Evolutionary conservation across 352 stramenopile species (phyloP).

Genomic region (Pythium utonaiense): DNA sequence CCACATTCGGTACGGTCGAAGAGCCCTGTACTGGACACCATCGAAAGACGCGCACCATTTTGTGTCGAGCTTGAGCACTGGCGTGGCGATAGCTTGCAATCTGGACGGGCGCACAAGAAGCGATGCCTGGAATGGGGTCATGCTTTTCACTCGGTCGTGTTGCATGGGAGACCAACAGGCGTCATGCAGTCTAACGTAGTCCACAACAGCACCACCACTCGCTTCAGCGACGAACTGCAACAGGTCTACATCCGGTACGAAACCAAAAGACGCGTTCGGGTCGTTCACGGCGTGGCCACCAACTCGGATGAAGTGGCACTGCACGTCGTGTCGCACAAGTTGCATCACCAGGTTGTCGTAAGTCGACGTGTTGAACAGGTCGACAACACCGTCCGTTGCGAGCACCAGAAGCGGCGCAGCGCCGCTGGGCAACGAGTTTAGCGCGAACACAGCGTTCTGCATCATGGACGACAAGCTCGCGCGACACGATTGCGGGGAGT

Average conservation of each 20-base stretch:
- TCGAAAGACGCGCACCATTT: constrained; percentile 74
- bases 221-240: constrained; percentile 73
- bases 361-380: constrained; percentile 66
- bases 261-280: constrained; percentile 73
- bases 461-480: constrained; percentile 73
- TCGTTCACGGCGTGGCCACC: constrained; percentile 47
- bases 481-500: background rate
- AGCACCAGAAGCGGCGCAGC: constrained; percentile 79
- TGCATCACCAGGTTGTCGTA: constrained; percentile 89
- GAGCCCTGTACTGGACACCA: constrained; percentile 47
- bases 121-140: constrained; percentile 58
- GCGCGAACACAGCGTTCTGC: constrained; percentile 83
- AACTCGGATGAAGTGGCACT: constrained; percentile 80
- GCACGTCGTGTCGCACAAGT: constrained; percentile 83
- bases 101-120: constrained; percentile 66
- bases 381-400: constrained; percentile 83
- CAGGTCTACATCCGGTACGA: constrained; percentile 78
- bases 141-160: constrained; percentile 25
- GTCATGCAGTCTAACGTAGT: constrained; percentile 56
- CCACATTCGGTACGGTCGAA: constrained; percentile 83
- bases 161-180: constrained; percentile 16
- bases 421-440: constrained; percentile 79
- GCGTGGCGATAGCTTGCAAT: constrained; percentile 60
- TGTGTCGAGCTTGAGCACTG: constrained; percentile 64
- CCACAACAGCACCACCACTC: constrained; percentile 61